Evolutionary conservation across 2,329 filamentous ascomycete genomes (phyloP), one percentile per base, ranked within the genome.

Genomic region (Aspergillus ustus): DNA sequence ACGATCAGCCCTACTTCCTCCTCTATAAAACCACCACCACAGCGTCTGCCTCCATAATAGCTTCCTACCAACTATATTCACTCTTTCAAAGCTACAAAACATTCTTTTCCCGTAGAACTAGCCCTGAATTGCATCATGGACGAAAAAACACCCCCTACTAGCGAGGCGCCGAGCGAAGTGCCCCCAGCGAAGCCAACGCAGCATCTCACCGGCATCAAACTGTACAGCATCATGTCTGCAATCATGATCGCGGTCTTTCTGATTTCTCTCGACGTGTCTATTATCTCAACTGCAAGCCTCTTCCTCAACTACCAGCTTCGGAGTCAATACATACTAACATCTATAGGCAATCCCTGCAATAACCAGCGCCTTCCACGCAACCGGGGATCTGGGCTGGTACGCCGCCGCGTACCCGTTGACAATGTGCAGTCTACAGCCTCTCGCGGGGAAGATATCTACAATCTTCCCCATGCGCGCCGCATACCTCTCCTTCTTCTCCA

Each of bases 381-480:
- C 78, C n/a, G 65, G 73, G 11, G 77, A 81, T 57, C 69, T 81
- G 4, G 76, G 76, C 43, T 82, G 80, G 79, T 81, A 81, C 57
- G 74, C 74, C 15, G 74, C 70, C 28, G 70, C 75, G 2, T 78
- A 78, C 57, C 67, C 78, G 4, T 66, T 81, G 7, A 75, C 77
- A 1, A 71, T 66, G 17, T 74, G 71, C 57, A 72, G 75, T 1
- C 75, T 78, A 25, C 73, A 76, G 43, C 69, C 78, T 1, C 61
- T 75, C 2, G 76, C 73, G 49, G 77, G 77, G 19, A 72, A 73
- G 57, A 46, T 78, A 1, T 78, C 77, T 57, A 72, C 66, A 3
- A 70, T 76, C 63, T 76, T 73, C 56, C 62, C 52, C 66, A n/a
- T 73, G 2, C 80, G 80, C 66, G 73, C 69, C 69, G 66, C 72